Base-by-base conservation (phyloP, 164 flowering plant genomes). In the Magnolia officinalis region DNA sequence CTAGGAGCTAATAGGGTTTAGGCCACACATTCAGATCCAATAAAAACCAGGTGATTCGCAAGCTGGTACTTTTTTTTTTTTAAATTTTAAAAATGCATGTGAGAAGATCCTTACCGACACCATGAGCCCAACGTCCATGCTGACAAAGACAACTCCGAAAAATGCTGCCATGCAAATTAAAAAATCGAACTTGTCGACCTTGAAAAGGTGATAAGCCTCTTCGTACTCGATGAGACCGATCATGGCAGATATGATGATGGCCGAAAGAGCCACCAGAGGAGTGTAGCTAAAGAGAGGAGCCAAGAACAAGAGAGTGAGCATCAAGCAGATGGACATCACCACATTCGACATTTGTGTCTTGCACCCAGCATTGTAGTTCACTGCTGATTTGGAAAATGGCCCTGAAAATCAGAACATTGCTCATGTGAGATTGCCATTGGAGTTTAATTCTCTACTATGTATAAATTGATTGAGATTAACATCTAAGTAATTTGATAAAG, bases 311-410 rank as follows among this genome's bases (percentile, higher is more conserved):
- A 96, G 89, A 0, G 86, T 85, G 0, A 96, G 78, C 90, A 92
- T 86, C 89, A 96, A 82, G 81, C 87, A 83, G 0, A 88, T 0
- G 0, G 92, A 79, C 96, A 90, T 91, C 21, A 96, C 93, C 10
- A 90, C 76, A 67, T 94, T 94, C 0, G 99, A 82, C 91, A 89
- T 88, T 24, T 85, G 80, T 1, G 95, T 89, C 74, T 77, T 89
- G 67, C 91, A 85, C 6, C 99, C 99, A 0, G 99, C 93, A 49
- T 85, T 94, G 81, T 59, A 84, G 65, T 96, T 96, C 63, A 96
- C 98, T 0, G 98, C 99, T 0, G 99, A 83, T 76, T 90, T 90
- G 0, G 99, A 96, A 82, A 96, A 96, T 72, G 97, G 97, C 63
- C 98, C 99, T 93, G 84, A 63, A 81, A 55, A 84, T 37, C 6